Evolutionary conservation across 208 protist genomes (phyloP).

Genomic region (Trypanosoma platydactyli): DNA sequence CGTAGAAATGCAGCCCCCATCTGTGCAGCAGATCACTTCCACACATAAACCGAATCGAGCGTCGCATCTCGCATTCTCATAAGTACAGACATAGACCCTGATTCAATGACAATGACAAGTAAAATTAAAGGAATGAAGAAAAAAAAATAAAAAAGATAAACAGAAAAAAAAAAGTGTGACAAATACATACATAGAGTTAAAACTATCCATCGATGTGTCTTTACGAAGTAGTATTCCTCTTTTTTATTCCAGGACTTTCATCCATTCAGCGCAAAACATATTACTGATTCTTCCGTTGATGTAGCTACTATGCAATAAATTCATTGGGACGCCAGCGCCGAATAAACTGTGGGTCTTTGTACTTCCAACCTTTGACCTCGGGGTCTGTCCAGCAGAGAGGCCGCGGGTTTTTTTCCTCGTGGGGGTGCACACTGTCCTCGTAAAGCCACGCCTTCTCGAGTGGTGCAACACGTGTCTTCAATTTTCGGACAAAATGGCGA

Average conservation of each 20-base stretch:
- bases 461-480: constrained; percentile 85
- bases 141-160: constrained; percentile 9
- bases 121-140: constrained; percentile 13
- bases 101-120: not conserved
- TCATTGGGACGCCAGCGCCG: constrained; percentile 84
- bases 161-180: constrained; percentile 1
- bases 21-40: constrained; percentile 10
- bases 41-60: not conserved
- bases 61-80: constrained; percentile 20
- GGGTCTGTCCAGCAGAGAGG: constrained; percentile 82
- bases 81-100: constrained; percentile 1
- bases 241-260: not conserved
- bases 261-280: too few relatives aligned
- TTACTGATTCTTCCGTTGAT: not conserved
- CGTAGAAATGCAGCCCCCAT: constrained; percentile 7
- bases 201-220: not conserved
- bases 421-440: constrained; percentile 84
- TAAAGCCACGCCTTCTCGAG: constrained; percentile 93
- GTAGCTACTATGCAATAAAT: constrained; percentile 60
- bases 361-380: constrained; percentile 54
- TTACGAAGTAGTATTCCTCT: not conserved
- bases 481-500: constrained; percentile 87
- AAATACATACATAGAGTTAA: not conserved
- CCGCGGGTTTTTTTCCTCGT: constrained; percentile 82
- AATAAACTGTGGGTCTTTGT: constrained; percentile 83